phyloP scores from a whole-genome alignment of 495 filamentous ascomycete genomes.

The Arthonia radiata region DNA sequence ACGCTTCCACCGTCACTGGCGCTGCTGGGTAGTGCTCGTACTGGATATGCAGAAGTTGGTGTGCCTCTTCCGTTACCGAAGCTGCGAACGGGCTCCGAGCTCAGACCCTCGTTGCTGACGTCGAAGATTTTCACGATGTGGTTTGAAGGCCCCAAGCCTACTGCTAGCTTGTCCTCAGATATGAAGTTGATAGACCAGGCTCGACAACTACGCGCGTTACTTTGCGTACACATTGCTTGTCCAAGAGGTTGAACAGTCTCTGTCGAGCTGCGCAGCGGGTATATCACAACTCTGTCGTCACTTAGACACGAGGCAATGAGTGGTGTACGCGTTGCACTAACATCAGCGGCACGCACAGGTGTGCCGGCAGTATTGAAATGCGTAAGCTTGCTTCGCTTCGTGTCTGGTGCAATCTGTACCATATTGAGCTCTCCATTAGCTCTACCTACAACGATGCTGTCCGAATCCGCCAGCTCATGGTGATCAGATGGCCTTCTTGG shows the following conservation, averaged over 20 bases:
- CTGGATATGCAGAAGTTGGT: conserved; percentile 9
- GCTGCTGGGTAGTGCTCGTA: conserved; percentile 1
- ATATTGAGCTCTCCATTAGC: conserved; percentile 19
- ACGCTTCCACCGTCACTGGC: conserved; percentile 2
- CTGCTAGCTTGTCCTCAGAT: conserved; percentile 20
- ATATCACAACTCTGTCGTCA: conserved; percentile 8
- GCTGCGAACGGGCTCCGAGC: conserved; percentile 12
- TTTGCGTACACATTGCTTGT: no score
- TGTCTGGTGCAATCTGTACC: conserved; percentile 8
- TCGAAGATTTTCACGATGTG: conserved; percentile 24
- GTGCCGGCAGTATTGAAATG: conserved; percentile 4
- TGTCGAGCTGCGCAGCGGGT: no score
- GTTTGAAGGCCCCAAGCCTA: conserved; percentile 21
- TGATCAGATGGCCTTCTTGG: no score
- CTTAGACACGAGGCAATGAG: conserved; percentile 10
- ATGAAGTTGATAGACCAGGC: conserved; percentile 27
- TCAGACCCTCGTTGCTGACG: conserved; percentile 19
- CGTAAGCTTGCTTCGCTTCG: conserved; percentile 3
- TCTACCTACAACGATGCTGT: conserved; percentile 18
- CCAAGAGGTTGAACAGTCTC: no score
- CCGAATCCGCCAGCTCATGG: conserved; percentile 13
- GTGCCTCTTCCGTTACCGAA: conserved; percentile 13
- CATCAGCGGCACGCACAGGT: conserved; percentile 5
- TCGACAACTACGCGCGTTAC: conserved; percentile 10
- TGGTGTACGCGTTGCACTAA: conserved; percentile 5